Evolutionary conservation across 2,329 filamentous ascomycete genomes (phyloP).

Genomic region (Epichloe festucae): DNA sequence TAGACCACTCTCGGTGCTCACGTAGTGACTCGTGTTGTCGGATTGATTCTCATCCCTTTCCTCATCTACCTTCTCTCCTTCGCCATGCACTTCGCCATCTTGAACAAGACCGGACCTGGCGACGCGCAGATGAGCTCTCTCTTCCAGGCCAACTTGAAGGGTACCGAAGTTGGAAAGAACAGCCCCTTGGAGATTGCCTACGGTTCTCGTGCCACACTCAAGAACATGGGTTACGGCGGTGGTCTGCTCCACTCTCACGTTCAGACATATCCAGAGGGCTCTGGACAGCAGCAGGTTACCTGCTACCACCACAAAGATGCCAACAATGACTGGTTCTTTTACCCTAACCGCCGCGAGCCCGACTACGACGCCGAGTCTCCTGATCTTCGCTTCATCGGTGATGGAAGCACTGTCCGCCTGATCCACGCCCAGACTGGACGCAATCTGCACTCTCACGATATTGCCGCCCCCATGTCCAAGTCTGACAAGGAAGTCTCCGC

Average conservation of each 20-base stretch:
- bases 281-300: constrained; percentile 87
- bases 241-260: constrained; percentile 93
- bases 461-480: constrained; percentile 82
- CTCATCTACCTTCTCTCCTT: constrained; percentile 94
- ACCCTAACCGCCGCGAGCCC: constrained; percentile 70
- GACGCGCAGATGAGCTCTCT: constrained; percentile 99
- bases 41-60: constrained; percentile 78
- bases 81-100: constrained; percentile 83
- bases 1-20: constrained; percentile 60
- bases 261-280: constrained; percentile 91
- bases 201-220: constrained; percentile 82
- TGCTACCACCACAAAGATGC: constrained; percentile 99
- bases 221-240: constrained; percentile 99
- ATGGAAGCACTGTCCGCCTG: constrained; percentile 69
- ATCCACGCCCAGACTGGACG: constrained; percentile 93
- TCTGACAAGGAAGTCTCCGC: constrained; percentile 83
- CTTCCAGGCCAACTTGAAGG: constrained; percentile 92
- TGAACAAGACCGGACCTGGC: constrained; percentile 86
- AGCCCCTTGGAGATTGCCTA: constrained; percentile 85
- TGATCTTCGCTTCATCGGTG: constrained; percentile 60
- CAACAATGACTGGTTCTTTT: constrained; percentile 99
- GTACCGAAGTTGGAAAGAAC: constrained; percentile 86
- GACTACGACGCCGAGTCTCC: constrained; percentile 57
- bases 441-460: constrained; percentile 89
- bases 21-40: constrained; percentile 64